These are phyloP conservation scores for Carex myosuroides DNA, from an alignment of 176 grass and related monocot genomes.

Conservation along the genomic window DNA sequence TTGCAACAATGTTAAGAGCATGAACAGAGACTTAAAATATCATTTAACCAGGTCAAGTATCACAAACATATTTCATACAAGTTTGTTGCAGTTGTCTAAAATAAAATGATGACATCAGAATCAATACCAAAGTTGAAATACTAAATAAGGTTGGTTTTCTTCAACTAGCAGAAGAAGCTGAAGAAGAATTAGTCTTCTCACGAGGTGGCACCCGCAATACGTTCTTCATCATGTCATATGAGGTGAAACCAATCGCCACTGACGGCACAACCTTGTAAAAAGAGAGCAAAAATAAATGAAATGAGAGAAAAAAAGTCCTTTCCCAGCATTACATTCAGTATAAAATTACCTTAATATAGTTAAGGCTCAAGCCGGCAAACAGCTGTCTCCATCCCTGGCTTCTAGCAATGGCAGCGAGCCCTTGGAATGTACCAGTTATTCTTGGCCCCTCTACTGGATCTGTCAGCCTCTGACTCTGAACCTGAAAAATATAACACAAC, in stretches of 20 bases:
- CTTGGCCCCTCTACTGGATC: slow-evolving; percentile 36
- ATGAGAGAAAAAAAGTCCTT: background rate
- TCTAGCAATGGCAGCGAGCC: slow-evolving; percentile 41
- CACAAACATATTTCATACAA: background rate
- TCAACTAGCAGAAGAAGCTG: slow-evolving; percentile 15
- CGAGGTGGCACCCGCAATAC: slow-evolving; percentile 62
- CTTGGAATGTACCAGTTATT: slow-evolving; percentile 70
- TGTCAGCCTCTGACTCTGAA: slow-evolving; percentile 54
- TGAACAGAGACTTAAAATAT: background rate
- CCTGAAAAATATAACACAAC: slow-evolving; percentile 32
- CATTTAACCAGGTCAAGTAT: slow-evolving; percentile 8
- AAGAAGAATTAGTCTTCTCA: slow-evolving; percentile 36
- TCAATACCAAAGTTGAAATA: background rate
- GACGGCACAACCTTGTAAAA: slow-evolving; percentile 81
- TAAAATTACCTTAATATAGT: slow-evolving; percentile 85
- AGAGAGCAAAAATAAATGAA: background rate
- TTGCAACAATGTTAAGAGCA: background rate
- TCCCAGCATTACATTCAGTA: background rate
- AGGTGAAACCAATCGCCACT: slow-evolving; percentile 88
- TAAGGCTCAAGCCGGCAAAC: slow-evolving; percentile 93
- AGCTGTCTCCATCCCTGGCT: slow-evolving; percentile 88
- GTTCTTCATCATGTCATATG: slow-evolving; percentile 93
- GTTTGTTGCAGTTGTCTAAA: slow-evolving; percentile 2
- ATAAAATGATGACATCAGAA: background rate
- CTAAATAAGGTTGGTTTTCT: background rate